Conservation (phyloP, 2,329 filamentous ascomycete genomes). For the Ophiostoma quercus region DNA sequence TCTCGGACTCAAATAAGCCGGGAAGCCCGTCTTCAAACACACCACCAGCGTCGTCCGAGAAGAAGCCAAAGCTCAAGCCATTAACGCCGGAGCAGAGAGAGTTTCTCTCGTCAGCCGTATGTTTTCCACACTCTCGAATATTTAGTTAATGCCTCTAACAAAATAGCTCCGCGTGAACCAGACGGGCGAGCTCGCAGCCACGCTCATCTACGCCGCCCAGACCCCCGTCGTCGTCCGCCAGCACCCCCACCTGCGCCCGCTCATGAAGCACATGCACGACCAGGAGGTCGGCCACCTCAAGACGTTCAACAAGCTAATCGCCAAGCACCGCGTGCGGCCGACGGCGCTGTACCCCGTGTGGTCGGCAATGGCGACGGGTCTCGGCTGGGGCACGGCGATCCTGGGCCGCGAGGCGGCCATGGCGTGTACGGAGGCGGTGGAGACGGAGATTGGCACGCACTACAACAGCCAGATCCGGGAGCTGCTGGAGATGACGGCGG, state of each 20-base stretch:
- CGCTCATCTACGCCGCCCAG: constrained; percentile 87
- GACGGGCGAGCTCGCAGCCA: constrained; percentile 93
- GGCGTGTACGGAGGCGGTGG: constrained; percentile 97
- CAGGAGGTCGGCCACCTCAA: constrained; percentile 84
- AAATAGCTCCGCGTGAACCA: constrained; percentile 84
- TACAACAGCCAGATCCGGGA: constrained; percentile 88
- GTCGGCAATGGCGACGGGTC: constrained; percentile 68
- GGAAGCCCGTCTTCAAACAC: too few relatives aligned
- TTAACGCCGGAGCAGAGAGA: constrained; percentile 65
- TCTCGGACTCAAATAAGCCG: constrained; percentile 11
- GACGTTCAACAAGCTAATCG: constrained; percentile 78
- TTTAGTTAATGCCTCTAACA: background rate
- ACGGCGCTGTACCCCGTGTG: constrained; percentile 91
- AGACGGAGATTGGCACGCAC: constrained; percentile 94
- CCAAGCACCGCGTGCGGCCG: constrained; percentile 82
- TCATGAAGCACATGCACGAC: constrained; percentile 98
- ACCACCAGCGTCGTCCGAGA: background rate
- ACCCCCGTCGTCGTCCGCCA: constrained; percentile 72
- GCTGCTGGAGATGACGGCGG: constrained; percentile 72
- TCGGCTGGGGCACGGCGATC: constrained; percentile 85
- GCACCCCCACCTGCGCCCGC: constrained; percentile 78
- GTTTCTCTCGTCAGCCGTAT: constrained; percentile 68
- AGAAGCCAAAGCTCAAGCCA: constrained; percentile 45
- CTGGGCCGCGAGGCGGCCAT: constrained; percentile 92
- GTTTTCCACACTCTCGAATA: constrained; percentile 30